A percentile compares a stretch with the other conserved stretches of the same genome.
Conservation (phyloP, 2,329 filamentous ascomycete genomes). For the Blumeriella jaapii region DNA sequence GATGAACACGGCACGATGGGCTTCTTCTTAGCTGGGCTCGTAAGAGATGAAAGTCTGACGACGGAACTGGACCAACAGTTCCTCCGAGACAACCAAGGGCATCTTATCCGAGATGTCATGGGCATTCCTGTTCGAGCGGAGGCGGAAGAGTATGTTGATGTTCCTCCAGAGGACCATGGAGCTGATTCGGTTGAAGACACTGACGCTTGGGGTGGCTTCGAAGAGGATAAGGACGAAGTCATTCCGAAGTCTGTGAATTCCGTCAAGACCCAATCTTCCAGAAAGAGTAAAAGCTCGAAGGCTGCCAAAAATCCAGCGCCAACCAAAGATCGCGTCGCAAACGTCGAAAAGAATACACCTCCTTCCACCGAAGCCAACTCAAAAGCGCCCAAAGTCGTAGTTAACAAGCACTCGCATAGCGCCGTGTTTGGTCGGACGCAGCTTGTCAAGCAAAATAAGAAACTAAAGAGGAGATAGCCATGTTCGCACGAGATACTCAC, state of each 20-base stretch:
- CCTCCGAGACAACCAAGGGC: conserved; percentile 40
- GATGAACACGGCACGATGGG: conserved; percentile 82
- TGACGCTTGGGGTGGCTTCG: conserved; percentile 30
- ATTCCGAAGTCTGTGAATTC: neutral
- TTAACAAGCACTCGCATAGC: conserved; percentile 3
- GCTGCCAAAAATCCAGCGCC: neutral
- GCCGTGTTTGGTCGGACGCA: conserved; percentile 9
- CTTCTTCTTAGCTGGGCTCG: conserved; percentile 88
- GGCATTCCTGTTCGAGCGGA: conserved; percentile 30
- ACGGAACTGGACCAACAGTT: conserved; percentile 12
- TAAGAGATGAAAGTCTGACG: conserved; percentile 32
- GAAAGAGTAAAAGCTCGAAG: too few species aligned
- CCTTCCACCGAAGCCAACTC: too few species aligned
- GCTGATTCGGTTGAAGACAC: conserved; percentile 24
- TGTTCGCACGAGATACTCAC: too few species aligned
- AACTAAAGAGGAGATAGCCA: conserved; percentile 11
- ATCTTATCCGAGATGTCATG: conserved; percentile 34
- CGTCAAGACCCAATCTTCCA: neutral
- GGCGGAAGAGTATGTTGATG: conserved; percentile 9
- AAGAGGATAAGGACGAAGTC: conserved; percentile 29
- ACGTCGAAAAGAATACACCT: too few species aligned
- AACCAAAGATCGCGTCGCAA: too few species aligned
- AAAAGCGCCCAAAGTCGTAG: conserved; percentile 1
- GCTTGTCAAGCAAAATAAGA: conserved; percentile 14
- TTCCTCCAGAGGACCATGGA: conserved; percentile 9